phyloP scores from a whole-genome alignment of 75 land plant species.

The Pinus albicaulis region DNA sequence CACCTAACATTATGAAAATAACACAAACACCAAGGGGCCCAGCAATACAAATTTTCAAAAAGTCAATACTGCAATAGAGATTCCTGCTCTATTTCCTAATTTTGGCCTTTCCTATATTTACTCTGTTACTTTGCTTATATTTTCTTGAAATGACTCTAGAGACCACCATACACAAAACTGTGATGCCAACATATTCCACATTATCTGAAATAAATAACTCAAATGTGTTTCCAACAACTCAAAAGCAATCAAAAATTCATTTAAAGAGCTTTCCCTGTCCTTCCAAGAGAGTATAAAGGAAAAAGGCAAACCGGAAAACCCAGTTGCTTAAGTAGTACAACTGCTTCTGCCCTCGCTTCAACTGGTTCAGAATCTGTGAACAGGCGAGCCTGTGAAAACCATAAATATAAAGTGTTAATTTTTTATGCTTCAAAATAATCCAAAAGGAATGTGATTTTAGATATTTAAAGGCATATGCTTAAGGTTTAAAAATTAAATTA shows the following conservation, averaged over 20 bases:
- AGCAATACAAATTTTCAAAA: neutral
- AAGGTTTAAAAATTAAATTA: too few relatives aligned
- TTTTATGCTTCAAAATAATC: neutral
- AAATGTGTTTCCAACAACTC: neutral
- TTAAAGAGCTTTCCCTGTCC: neutral
- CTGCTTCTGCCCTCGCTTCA: constrained; percentile 89
- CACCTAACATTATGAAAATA: neutral
- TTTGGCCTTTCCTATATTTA: neutral
- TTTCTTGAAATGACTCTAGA: neutral
- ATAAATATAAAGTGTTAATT: neutral
- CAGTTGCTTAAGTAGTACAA: constrained; percentile 79
- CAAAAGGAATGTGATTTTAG: neutral
- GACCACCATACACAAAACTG: neutral
- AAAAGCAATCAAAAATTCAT: neutral
- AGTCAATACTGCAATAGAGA: neutral
- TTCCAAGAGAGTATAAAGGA: neutral
- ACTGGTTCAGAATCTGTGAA: constrained; percentile 69
- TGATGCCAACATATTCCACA: neutral
- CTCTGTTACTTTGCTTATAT: neutral
- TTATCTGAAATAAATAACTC: neutral
- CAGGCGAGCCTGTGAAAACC: constrained; percentile 63
- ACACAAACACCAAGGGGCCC: neutral
- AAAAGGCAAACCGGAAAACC: constrained; percentile 71
- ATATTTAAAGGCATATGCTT: too few relatives aligned
- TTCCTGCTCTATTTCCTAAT: neutral